Evolutionary conservation across 345 rosid genomes (phyloP).

Genomic region (Gynandropsis gynandra): DNA sequence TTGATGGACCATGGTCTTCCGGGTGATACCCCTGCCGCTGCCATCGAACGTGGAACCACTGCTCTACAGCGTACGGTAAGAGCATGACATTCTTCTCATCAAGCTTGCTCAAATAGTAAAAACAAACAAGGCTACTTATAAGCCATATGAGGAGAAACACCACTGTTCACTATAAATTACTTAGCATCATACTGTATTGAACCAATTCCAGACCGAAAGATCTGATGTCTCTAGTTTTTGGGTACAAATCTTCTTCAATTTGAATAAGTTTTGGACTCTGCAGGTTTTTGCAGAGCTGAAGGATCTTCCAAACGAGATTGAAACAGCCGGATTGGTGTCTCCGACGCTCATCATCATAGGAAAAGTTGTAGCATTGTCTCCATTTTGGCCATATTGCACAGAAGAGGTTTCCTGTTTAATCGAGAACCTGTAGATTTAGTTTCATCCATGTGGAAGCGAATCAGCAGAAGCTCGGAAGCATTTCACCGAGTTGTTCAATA

Average conservation of each 20-base stretch:
- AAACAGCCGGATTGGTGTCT: constrained; percentile 50
- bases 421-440: constrained; percentile 23
- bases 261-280: constrained; percentile 4
- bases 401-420: constrained; percentile 36
- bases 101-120: neutral
- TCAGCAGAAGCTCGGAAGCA: too few species aligned
- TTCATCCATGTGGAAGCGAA: too few species aligned
- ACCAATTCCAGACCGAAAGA: neutral
- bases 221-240: too few species aligned
- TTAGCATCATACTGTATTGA: too few species aligned
- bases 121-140: too few species aligned
- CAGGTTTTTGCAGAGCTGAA: constrained; percentile 78
- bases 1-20: constrained; percentile 86
- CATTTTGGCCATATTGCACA: constrained; percentile 56
- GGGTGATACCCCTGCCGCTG: constrained; percentile 73
- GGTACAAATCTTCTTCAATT: too few species aligned
- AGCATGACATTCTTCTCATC: constrained; percentile 1
- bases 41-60: constrained; percentile 86
- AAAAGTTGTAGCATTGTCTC: constrained; percentile 83
- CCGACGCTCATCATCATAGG: constrained; percentile 85
- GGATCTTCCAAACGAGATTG: constrained; percentile 64
- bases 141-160: neutral
- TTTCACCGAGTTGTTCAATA: too few species aligned
- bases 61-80: constrained; percentile 75
- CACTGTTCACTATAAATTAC: too few species aligned